phyloP scores from a whole-genome alignment of 2,329 filamentous ascomycete genomes.

The Xylariaceae sp. region DNA sequence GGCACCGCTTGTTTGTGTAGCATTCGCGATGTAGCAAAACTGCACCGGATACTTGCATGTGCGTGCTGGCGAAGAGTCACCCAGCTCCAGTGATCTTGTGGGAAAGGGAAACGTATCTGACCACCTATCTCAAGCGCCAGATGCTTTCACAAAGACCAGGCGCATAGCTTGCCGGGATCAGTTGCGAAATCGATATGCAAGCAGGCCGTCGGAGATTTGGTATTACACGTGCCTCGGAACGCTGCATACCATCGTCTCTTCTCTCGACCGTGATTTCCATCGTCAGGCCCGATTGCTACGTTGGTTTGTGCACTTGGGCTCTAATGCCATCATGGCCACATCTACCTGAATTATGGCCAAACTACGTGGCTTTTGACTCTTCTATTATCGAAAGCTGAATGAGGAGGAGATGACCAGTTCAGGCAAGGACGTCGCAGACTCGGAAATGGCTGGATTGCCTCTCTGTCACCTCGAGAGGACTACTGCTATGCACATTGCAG shows the following conservation, averaged over 20 bases:
- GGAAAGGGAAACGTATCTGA: no score
- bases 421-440: no score
- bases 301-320: constrained; percentile 5
- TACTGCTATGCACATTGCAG: no score
- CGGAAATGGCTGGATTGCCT: no score
- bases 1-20: neutral
- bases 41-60: neutral
- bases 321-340: constrained; percentile 2
- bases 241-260: constrained; percentile 17
- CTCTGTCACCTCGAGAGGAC: no score
- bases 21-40: neutral
- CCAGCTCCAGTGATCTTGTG: neutral
- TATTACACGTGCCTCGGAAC: constrained; percentile 16
- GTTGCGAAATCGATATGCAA: constrained; percentile 23
- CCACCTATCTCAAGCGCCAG: no score
- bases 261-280: neutral
- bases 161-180: neutral
- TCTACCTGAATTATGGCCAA: neutral
- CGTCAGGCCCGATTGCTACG: constrained; percentile 7
- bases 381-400: no score
- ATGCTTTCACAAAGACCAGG: no score
- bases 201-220: constrained; percentile 29
- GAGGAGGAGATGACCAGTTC: no score
- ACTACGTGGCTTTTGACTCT: no score
- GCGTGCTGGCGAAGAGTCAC: neutral